Base-by-base conservation (phyloP, 257 asterid genomes). In the Solanum virginianum region DNA sequence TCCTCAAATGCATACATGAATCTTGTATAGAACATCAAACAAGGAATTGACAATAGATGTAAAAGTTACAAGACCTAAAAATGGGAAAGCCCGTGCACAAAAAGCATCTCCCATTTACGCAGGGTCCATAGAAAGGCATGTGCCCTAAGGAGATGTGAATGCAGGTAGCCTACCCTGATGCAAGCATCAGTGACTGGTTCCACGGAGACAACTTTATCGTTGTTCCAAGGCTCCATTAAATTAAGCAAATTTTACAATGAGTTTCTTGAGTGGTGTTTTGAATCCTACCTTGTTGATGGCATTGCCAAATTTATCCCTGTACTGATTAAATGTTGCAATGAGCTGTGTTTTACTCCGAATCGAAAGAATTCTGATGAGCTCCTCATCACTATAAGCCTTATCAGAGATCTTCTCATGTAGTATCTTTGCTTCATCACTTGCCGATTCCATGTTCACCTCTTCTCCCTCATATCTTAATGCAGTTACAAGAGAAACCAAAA, bases 281-380 rank as follows among this genome's bases (percentile, higher is more conserved):
- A 9, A 66, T 6, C 29, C 41, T 92, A 96, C 98, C 97, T 94
- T 94, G 68, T 89, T 93, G 90, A 96, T 88, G 41, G 92, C 89
- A 85, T 87, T 94, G 89, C 98, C 98, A 88, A 92, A 93, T 10
- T 83, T 91, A 88, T 94, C 88, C 18, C 93, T 91, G 75, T 93
- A 95, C 43, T 91, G 95, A 89, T 95, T 94, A 69, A 95, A 90
- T 15, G 98, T 93, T 85, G 98, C 99, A 87, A 91, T 94, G 77
- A 96, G 92, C 88, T 96, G 99, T 9, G 97, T 91, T 90, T 94
- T 94, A 92, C 98, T 95, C 90, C 98, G 91, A 2, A 98, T 92
- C 0, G 98, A 81, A 20, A 94, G 82, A 80, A 96, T 93, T 89
- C 98, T 84, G 65, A 96, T 89, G 45, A 94, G 12, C 86, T 95